A percentile compares a stretch with the other conserved stretches of the same genome.
These are phyloP conservation scores for Lunularia cruciata DNA, from an alignment of 225 moss, liverwort and hornwort species.

Conservation along the genomic window DNA sequence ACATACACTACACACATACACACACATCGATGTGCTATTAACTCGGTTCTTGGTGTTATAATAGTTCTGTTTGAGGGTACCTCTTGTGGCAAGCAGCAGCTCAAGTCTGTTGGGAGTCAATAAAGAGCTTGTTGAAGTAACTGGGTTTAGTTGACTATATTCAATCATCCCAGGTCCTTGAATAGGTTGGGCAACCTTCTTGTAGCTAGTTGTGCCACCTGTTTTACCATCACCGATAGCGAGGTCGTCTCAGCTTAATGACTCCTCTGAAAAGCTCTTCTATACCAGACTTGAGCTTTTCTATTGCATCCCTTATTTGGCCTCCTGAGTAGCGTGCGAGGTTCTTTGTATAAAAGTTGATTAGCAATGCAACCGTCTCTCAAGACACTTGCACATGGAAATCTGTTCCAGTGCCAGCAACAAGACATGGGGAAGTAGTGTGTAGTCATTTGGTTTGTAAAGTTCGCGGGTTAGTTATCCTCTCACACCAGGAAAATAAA, in stretches of 20 bases:
- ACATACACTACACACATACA: constrained; percentile 36
- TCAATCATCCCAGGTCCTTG: constrained; percentile 19
- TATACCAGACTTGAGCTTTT: constrained; percentile 30
- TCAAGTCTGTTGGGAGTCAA: constrained; percentile 33
- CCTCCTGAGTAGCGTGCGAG: constrained; percentile 31
- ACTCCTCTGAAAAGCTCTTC: constrained; percentile 27
- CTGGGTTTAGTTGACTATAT: constrained; percentile 23
- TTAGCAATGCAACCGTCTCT: constrained; percentile 31
- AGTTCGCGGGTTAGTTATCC: constrained; percentile 26
- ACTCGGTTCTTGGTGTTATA: constrained; percentile 33
- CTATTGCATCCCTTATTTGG: constrained; percentile 29
- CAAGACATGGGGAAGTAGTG: constrained; percentile 23
- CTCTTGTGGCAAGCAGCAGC: constrained; percentile 23
- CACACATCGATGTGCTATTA: constrained; percentile 43
- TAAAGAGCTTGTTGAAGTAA: constrained; percentile 32
- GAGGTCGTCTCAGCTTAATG: constrained; percentile 28
- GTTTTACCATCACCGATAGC: constrained; percentile 25
- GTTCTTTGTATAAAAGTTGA: constrained; percentile 41
- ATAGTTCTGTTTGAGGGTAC: constrained; percentile 34
- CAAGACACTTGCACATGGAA: constrained; percentile 24
- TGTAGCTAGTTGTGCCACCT: constrained; percentile 22
- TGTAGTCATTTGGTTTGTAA: constrained; percentile 38
- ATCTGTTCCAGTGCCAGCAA: constrained; percentile 27
- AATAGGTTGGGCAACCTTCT: constrained; percentile 8
- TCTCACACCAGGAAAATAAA: constrained; percentile 27